These are phyloP conservation scores for Vickermania spadyakhi DNA, from an alignment of 208 protist species.

Conservation along the genomic window DNA sequence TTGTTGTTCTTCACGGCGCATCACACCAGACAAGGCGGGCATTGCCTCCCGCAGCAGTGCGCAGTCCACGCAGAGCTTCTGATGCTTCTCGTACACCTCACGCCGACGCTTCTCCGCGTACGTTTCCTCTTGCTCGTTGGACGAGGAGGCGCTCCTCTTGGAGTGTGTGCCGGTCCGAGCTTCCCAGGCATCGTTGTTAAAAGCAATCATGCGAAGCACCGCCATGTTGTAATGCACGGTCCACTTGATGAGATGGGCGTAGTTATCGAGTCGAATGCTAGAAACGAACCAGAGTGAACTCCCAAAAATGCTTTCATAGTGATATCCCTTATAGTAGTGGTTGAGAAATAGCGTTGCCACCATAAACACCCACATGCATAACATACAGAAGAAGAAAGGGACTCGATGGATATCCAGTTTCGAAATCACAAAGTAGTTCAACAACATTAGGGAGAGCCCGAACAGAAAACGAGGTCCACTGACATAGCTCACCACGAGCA, in stretches of 20 bases:
- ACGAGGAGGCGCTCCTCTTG: background rate
- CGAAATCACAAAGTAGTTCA: slow-evolving; percentile 31
- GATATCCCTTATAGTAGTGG: slow-evolving; percentile 20
- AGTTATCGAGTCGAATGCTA: background rate
- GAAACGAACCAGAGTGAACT: slow-evolving; percentile 15
- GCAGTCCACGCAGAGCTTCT: slow-evolving; percentile 17
- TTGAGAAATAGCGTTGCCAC: slow-evolving; percentile 37
- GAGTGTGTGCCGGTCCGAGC: slow-evolving; percentile 5
- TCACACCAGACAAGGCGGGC: background rate
- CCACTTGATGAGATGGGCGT: slow-evolving; percentile 34
- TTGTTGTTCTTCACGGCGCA: background rate
- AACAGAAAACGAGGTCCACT: slow-evolving; percentile 37
- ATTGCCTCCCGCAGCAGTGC: slow-evolving; percentile 8
- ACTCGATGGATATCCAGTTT: slow-evolving; percentile 6
- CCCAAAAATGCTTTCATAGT: slow-evolving; percentile 31
- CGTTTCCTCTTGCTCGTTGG: slow-evolving; percentile 7
- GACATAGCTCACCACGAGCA: slow-evolving; percentile 21
- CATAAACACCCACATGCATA: slow-evolving; percentile 36
- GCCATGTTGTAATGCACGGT: slow-evolving; percentile 56
- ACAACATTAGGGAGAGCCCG: slow-evolving; percentile 21
- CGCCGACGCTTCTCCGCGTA: background rate
- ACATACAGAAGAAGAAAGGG: slow-evolving; percentile 26
- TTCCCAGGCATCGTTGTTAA: slow-evolving; percentile 52
- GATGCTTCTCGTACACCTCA: slow-evolving; percentile 6
- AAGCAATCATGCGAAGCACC: slow-evolving; percentile 79